phyloP scores from a whole-genome alignment of 371 early-diverging fungal species.

The Encephalitozoon romaleae region DNA sequence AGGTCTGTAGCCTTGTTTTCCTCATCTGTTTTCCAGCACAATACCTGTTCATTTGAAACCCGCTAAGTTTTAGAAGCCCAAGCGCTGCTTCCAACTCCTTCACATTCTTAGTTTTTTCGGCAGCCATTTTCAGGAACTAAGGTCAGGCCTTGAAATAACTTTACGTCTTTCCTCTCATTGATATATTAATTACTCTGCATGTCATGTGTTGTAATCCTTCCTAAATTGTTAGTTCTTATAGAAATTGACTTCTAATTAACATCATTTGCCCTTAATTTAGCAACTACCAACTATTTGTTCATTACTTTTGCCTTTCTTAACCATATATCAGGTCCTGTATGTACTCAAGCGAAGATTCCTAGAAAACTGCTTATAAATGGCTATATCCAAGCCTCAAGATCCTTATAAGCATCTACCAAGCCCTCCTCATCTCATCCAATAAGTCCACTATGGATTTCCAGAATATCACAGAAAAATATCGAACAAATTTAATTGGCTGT shows the following conservation, averaged over 20 bases:
- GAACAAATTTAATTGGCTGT: slow-evolving; percentile 3
- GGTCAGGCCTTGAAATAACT: background rate
- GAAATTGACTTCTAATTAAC: background rate
- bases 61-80: slow-evolving; percentile 33
- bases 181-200: background rate
- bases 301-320: background rate
- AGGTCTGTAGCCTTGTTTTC: slow-evolving; percentile 35
- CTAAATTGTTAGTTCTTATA: background rate
- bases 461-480: background rate
- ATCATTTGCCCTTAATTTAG: background rate
- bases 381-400: too few relatives aligned
- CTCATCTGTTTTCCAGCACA: slow-evolving; percentile 17
- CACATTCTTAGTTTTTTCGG: background rate
- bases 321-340: background rate
- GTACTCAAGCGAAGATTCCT: background rate
- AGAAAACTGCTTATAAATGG: too few relatives aligned
- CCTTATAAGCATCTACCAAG: too few relatives aligned
- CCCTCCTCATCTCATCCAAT: too few relatives aligned
- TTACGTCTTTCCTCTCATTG: background rate
- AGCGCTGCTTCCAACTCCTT: slow-evolving; percentile 33
- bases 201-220: background rate
- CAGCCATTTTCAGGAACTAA: background rate
- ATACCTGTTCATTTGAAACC: background rate
- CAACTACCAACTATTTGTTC: background rate
- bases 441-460: too few relatives aligned